Base-by-base conservation (phyloP, 2,329 filamentous ascomycete species). In the Pseudocercospora macadamiae region DNA sequence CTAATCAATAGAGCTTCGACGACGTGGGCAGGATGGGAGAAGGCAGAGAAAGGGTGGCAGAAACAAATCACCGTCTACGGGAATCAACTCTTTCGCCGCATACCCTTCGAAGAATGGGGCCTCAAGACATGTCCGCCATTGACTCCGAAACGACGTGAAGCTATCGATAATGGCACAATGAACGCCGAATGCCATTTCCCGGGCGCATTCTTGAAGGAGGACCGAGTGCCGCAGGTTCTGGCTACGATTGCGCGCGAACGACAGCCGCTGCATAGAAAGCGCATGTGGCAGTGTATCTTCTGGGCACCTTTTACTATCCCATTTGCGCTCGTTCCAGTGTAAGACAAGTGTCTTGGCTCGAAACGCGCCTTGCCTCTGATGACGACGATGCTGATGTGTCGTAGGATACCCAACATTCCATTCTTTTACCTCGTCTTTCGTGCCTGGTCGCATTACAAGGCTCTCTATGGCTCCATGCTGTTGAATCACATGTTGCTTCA, bases 31-130 rank as follows among this genome's bases (percentile, higher is more conserved):
- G 79, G 81, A 59, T 97, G 93, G 93, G 95, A 97, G 76, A 86
- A 89, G 73, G 89, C 88, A 66, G 68, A 73, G 7, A 71, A 70
- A 21, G 72, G 72, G n/a, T 97, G 95, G 95, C 91, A 97, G 80
- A 91, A 89, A 72, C 86, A 86, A 67, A 82, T 97, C 18, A 93
- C 95, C 53, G 82, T 84, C 59, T 96, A 93, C 75, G 95, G 95
- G 56, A 97, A 99, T 77, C 80, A 86, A 49, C 86, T 91, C 14
- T 85, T 99, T 61, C 87, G 90, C 68, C 86, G 91, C 63, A 96
- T 99, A 69, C 90, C 95, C 2, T 97, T 90, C 74, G 90, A 97
- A 77, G 95, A 99, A 87, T 99, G 95, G 95, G 92, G 91, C 0
- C 82, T 99, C 66, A 97, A 97, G 79, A 96, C 91, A 32, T 88